Evolutionary conservation across 1,284 basidiomycete genomes (phyloP), one percentile per base, ranked within the genome.

Genomic region (Hemileia vastatrix): DNA sequence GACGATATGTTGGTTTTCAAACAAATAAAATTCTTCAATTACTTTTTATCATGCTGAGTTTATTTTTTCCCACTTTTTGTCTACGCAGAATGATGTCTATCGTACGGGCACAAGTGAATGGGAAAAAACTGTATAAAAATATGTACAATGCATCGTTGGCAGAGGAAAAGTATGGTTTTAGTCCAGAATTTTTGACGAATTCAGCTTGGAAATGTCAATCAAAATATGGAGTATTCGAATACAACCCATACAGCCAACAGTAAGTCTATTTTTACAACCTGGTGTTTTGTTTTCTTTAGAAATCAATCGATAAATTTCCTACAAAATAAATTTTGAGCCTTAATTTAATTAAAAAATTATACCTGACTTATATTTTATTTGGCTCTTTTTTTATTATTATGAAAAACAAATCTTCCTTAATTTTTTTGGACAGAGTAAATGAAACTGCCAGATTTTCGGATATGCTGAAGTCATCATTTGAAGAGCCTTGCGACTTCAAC

Each of bases 201-300:
- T 8, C 15, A 33, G 55, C 60, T n/a, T 63, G 60, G 60, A 32
- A 63, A 55, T 63, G 60, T 40, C 60, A 63, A 36, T 49, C 23
- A 36, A 56, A 54, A 19, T 54, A 63, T 33, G 45, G 24, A 49
- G 45, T 21, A 13, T 63, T 63, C 44, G 60, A 63, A 15, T 63
- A 54, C 33, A 54, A 63, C 27, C 60, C 60, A 31, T 33, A 50
- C 44, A 19, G 27, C 24, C 23, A 27, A 32, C 23, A 27, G 60
- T 63, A 4, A 50, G 60, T 21, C 13, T 55, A 44, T 11, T 24
- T 5, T 21, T 21, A n/a, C n/a, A n/a, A n/a, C n/a, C n/a, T n/a
- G n/a, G n/a, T n/a, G n/a, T n/a, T n/a, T n/a, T n/a, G n/a, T n/a
- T n/a, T n/a, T n/a, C n/a, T n/a, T n/a, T n/a, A n/a, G n/a, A n/a